Base-by-base conservation (phyloP, 2,329 filamentous ascomycete genomes). In the Aspergillus brunneoviolaceus region DNA sequence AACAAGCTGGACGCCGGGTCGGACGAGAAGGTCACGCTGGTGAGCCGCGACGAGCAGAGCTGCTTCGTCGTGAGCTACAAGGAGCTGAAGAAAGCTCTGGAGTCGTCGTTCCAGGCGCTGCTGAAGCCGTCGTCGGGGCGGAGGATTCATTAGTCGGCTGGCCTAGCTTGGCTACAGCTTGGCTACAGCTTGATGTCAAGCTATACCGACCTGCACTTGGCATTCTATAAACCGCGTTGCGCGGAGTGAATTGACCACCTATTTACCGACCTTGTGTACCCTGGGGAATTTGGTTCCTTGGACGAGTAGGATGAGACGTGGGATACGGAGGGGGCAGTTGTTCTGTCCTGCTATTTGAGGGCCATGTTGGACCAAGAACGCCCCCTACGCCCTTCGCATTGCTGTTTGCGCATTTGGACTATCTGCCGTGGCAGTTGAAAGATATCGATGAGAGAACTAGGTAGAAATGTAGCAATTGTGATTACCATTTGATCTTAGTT, bases 1-100 rank as follows among this genome's bases (percentile, higher is more conserved):
- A 97, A 96, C 79, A 97, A 96, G 74, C 81, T 99, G 56, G 95
- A 99, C 76, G 91, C 92, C 0, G 95, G 93, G 0, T 86, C 86
- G 2, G 92, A 96, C 27, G 95, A 99, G 76, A 90, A 87, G 75
- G 85, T 99, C 53, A 89, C 89, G 66, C 80, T 99, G 56, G 89
- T 92, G 25, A 96, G 90, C 74, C 86, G 94, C 58, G 94, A 99
- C 75, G 91, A 96, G 71, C 90, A 96, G 76, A 95, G 88, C 57
- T 88, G 90, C 64, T 90, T 98, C 70, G 84, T 97, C 58, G 88
- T 97, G 61, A 94, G 87, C 66, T 99, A 96, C 75, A 91, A 91
- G 74, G 95, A 98, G 75, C 77, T 99, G 63, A 96, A 88, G 77
- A 80, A 86, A 60, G 84, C 80, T 3, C 73, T 88, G 35, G 86